Evolutionary conservation across 164 flowering plant species (phyloP).

Genomic region (Dillenia suffruticosa): DNA sequence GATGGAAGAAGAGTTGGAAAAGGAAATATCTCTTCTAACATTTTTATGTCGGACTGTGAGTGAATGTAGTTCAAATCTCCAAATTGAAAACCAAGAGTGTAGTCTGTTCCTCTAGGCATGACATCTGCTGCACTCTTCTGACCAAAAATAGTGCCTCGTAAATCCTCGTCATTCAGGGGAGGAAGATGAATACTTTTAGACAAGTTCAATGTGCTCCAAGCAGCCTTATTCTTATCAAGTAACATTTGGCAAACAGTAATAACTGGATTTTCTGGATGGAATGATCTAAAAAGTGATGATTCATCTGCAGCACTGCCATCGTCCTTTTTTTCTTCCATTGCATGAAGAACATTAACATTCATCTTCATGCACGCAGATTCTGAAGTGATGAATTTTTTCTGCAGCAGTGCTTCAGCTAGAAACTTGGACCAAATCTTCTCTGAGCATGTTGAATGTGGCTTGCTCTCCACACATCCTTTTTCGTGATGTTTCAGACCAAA

Average conservation of each 20-base stretch:
- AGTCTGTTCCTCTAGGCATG: slow-evolving; percentile 50
- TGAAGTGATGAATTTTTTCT: slow-evolving; percentile 22
- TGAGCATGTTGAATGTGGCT: slow-evolving; percentile 17
- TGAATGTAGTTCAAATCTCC: slow-evolving; percentile 45
- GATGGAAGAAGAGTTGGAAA: slow-evolving; percentile 91
- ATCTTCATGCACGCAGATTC: slow-evolving; percentile 14
- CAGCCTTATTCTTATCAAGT: slow-evolving; percentile 35
- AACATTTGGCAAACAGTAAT: slow-evolving; percentile 46
- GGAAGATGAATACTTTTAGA: slow-evolving; percentile 59
- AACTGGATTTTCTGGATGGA: slow-evolving; percentile 76
- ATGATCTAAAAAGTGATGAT: slow-evolving; percentile 24
- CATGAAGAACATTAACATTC: slow-evolving; percentile 11
- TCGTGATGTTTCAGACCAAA: slow-evolving; percentile 11
- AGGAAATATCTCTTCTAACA: slow-evolving; percentile 60
- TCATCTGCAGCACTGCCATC: slow-evolving; percentile 15
- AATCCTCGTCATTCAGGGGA: slow-evolving; percentile 65
- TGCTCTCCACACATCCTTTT: slow-evolving; percentile 16
- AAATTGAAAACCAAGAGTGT: slow-evolving; percentile 57
- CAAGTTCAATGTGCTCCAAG: slow-evolving; percentile 54
- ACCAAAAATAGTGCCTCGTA: slow-evolving; percentile 59
- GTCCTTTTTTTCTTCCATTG: slow-evolving; percentile 15
- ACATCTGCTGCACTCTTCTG: slow-evolving; percentile 15
- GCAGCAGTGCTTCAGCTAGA: slow-evolving; percentile 36
- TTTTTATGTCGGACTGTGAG: slow-evolving; percentile 34
- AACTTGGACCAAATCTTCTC: slow-evolving; percentile 58